phyloP scores from a whole-genome alignment of 345 rosid genomes.

The Kernera saxatilis region DNA sequence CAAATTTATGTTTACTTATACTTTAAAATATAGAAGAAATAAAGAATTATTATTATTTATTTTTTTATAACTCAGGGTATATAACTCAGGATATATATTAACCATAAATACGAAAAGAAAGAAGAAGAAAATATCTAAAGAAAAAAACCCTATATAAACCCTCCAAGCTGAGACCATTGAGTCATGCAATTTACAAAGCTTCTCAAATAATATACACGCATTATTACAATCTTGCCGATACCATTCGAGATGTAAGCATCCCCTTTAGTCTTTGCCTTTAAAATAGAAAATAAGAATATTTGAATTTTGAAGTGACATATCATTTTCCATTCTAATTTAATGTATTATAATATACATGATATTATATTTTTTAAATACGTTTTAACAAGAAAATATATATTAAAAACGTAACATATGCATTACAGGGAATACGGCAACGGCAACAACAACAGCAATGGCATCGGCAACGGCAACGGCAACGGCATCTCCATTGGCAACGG shows the following conservation, averaged over 20 bases:
- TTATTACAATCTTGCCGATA: neutral
- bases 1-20: too few species aligned
- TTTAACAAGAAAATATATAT: too few species aligned
- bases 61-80: too few species aligned
- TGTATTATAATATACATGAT: too few species aligned
- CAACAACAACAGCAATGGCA: neutral
- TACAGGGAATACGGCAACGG: conserved; percentile 8
- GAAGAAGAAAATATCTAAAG: neutral
- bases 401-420: neutral
- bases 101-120: too few species aligned
- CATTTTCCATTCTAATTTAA: neutral
- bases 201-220: neutral
- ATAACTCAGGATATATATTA: too few species aligned
- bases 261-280: neutral
- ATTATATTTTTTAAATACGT: too few species aligned
- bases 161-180: neutral
- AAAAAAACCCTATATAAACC: neutral
- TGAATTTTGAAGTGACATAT: neutral
- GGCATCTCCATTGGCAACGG: neutral
- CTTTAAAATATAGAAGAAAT: too few species aligned
- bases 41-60: too few species aligned
- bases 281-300: neutral
- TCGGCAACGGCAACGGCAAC: neutral
- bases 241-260: conserved; percentile 7
- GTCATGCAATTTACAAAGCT: neutral